Evolutionary conservation across 495 filamentous ascomycete genomes (phyloP), one percentile per base, ranked within the genome.

Genomic region (Saxispiralis lemnorum): DNA sequence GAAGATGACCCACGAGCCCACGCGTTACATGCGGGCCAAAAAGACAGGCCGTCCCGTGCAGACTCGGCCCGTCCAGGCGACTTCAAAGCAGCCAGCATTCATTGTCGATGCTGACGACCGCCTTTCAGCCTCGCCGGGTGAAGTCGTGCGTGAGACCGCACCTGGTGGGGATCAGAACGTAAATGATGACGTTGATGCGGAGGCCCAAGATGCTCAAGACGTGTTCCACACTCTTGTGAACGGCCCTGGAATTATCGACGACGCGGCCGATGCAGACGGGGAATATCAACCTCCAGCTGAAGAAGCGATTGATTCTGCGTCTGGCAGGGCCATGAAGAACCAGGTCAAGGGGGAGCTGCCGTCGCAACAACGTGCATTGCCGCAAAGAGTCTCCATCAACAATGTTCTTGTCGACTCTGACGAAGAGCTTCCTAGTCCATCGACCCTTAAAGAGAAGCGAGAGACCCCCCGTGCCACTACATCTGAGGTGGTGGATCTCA

Each of bases 1-100:
- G 16, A 55, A 66, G 43, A 60, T 61, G 17, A 57, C 65, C 1
- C 51, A 42, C 15, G 50, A 48, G 46, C 50, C 50, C 11, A 28
- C 24, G 9, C 24, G 24, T 4, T 28, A 28, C 24, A 28, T 28
- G 5, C 24, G 24, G 5, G 24, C 24, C 24, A 28, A 28, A 9
- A 28, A 28, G 24, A 28, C 24, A 28, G 24, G 24, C 24, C 24
- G 24, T 9, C 24, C 4, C 24, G 24, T 28, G 9, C 24, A 28
- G 9, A 28, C 24, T 28, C 24, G 4, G 9, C 24, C 24, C 24
- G 24, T 9, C 9, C 24, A 28, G 9, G 9, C 24, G 24, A 28
- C 24, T 36, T 10, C 38, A 21, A 30, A 31, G 20, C 2, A 24
- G 12, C 4, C 35, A 1, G 24, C 5, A 7, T 48, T 52, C n/a